phyloP scores from a whole-genome alignment of 139 green algal species.

The Trebouxia sp. region DNA sequence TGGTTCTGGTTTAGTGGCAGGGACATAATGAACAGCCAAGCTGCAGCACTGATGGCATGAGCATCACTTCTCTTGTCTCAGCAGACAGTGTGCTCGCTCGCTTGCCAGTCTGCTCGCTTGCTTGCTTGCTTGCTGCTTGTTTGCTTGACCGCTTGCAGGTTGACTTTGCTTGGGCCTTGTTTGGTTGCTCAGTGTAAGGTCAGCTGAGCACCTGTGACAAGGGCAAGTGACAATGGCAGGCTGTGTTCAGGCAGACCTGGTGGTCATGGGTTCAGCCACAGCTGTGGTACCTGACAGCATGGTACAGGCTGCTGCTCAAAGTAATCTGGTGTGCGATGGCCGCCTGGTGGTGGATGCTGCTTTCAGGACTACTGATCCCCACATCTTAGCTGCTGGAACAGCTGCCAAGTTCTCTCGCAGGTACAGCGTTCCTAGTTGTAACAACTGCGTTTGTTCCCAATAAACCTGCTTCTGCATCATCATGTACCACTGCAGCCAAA shows the following conservation, averaged over 20 bases:
- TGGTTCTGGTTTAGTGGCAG: no score
- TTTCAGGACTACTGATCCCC: conserved; percentile 61
- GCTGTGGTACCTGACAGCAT: conserved; percentile 36
- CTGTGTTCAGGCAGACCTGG: conserved; percentile 46
- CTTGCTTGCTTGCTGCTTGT: no score
- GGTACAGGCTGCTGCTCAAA: conserved; percentile 54
- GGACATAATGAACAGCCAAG: no score
- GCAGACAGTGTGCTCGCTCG: no score
- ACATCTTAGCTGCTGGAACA: conserved; percentile 62
- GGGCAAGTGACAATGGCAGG: no score
- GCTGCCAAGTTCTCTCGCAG: conserved; percentile 60
- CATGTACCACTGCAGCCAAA: background rate
- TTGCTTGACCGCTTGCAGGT: no score
- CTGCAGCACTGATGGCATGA: no score
- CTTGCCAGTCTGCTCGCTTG: no score
- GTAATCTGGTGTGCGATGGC: conserved; percentile 67
- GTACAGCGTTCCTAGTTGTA: background rate
- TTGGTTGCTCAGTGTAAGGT: no score
- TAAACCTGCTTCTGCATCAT: background rate
- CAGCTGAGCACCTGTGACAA: no score
- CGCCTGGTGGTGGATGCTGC: conserved; percentile 66
- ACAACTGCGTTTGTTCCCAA: background rate
- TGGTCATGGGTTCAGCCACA: conserved; percentile 53
- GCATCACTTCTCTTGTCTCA: no score
- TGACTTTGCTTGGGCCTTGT: no score